A percentile compares a stretch with the other conserved stretches of the same genome.
These are phyloP conservation scores for Wickerhamomyces chambardii DNA, from an alignment of 805 yeast species.

Conservation along the genomic window DNA sequence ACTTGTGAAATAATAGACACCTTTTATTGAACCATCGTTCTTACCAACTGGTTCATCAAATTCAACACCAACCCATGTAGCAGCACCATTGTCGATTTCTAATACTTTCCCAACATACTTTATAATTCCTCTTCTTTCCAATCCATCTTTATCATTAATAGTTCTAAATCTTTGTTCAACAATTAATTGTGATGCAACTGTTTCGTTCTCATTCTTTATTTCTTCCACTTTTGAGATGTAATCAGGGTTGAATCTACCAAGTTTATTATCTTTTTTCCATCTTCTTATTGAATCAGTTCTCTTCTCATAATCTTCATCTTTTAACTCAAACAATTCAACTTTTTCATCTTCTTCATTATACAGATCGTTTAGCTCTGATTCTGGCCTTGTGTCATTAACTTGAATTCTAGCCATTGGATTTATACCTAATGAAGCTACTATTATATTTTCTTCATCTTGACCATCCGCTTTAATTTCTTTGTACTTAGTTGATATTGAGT, in stretches of 20 bases:
- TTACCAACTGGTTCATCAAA: conserved; percentile 72
- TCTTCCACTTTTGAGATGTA: conserved; percentile 22
- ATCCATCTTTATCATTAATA: conserved; percentile 29
- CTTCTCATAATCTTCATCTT: conserved; percentile 53
- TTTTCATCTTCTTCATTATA: conserved; percentile 23
- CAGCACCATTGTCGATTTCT: conserved; percentile 49
- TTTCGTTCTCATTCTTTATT: conserved; percentile 16
- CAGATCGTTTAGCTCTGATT: conserved; percentile 38
- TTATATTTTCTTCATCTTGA: conserved; percentile 8
- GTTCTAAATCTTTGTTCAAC: conserved; percentile 50
- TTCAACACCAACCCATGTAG: conserved; percentile 77
- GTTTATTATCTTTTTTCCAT: conserved; percentile 64
- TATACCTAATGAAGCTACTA: conserved; percentile 10
- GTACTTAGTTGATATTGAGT: conserved; percentile 20
- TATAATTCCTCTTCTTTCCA: conserved; percentile 60
- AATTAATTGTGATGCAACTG: conserved; percentile 23
- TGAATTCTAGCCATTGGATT: conserved; percentile 39
- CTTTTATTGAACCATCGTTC: conserved; percentile 70
- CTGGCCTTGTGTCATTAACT: conserved; percentile 46
- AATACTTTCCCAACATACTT: conserved; percentile 61
- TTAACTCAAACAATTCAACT: conserved; percentile 33
- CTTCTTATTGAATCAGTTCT: conserved; percentile 55
- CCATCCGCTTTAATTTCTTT: conserved; percentile 10
- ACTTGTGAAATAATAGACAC: conserved; percentile 48
- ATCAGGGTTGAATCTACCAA: conserved; percentile 68